Evolutionary conservation across 1,284 basidiomycete species (phyloP).

Genomic region (Puccinia novopanici): DNA sequence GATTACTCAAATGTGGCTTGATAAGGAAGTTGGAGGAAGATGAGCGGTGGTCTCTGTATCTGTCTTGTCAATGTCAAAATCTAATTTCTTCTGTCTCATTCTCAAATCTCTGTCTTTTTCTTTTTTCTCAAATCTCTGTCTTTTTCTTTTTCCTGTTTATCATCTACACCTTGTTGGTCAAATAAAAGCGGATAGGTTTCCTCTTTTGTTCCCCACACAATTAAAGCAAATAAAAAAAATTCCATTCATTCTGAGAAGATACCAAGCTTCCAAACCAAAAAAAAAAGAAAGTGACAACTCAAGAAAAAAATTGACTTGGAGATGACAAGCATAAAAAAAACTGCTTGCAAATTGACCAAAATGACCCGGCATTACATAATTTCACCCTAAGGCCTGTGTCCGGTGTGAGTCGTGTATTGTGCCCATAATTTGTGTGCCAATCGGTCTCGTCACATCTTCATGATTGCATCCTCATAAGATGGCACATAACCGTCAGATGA

Average conservation of each 20-base stretch:
- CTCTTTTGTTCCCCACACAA: too few species aligned
- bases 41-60: not conserved
- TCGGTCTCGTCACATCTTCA: not conserved
- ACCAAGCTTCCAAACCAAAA: too few species aligned
- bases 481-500: not conserved
- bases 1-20: not conserved
- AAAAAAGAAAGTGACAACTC: too few species aligned
- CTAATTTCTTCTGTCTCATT: not conserved
- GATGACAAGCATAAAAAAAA: not conserved
- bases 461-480: not conserved
- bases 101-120: too few species aligned
- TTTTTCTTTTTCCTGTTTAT: too few species aligned
- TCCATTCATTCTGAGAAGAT: too few species aligned
- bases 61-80: too few species aligned
- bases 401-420: not conserved
- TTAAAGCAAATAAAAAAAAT: too few species aligned
- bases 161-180: too few species aligned
- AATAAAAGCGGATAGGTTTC: too few species aligned
- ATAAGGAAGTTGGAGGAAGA: not conserved
- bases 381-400: not conserved
- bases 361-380: not conserved
- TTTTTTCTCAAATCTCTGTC: too few species aligned
- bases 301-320: too few species aligned
- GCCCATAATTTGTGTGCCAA: not conserved
- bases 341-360: not conserved